A percentile compares a stretch with the other conserved stretches of the same genome.
Evolutionary conservation across 106 monocot genomes (phyloP).

Genomic region (Alisma plantagoaquatica): DNA sequence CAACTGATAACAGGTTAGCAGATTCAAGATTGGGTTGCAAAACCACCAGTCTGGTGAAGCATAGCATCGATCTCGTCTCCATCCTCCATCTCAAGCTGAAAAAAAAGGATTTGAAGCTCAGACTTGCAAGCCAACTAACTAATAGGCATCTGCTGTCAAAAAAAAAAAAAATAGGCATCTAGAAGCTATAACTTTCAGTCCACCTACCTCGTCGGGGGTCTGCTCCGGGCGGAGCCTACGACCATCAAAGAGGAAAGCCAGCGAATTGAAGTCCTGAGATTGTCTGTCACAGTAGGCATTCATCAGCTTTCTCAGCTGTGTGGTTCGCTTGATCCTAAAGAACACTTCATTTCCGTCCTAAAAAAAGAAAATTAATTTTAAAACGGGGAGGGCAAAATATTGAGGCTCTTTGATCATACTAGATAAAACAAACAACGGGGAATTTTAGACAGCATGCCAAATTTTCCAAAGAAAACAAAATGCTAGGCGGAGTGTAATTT

Average conservation of each 20-base stretch:
- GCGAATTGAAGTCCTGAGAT: constrained; percentile 34
- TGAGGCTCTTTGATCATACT: no score
- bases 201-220: constrained; percentile 44
- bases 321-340: constrained; percentile 45
- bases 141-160: background rate
- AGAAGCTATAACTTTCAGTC: background rate
- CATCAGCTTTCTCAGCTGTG: constrained; percentile 40
- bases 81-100: constrained; percentile 25
- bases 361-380: background rate
- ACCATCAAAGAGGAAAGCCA: constrained; percentile 42
- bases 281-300: constrained; percentile 38
- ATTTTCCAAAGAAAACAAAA: no score
- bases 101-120: background rate
- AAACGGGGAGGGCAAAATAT: no score
- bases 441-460: no score
- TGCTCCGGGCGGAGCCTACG: constrained; percentile 38
- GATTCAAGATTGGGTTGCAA: no score
- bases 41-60: constrained; percentile 26
- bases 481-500: no score
- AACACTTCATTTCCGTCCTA: constrained; percentile 48
- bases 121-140: background rate
- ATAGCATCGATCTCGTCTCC: constrained; percentile 26
- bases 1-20: no score
- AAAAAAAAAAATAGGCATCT: no score
- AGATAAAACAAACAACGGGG: no score